Base-by-base conservation (phyloP, 352 stramenopile genomes). In the Phytopythium delawarense region DNA sequence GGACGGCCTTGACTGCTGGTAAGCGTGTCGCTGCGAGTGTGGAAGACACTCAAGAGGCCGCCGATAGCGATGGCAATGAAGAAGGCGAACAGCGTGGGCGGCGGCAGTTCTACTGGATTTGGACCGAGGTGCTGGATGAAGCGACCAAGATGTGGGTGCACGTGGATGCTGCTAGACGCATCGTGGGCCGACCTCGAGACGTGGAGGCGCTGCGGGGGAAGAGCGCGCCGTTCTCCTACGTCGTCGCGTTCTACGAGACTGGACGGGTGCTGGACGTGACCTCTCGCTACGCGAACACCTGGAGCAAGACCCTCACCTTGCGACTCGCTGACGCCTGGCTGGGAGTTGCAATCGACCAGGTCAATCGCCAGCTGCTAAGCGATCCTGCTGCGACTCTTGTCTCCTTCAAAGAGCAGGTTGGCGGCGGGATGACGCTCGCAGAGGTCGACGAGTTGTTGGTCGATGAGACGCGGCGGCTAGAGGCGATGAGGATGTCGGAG, bases 51-150 rank as follows among this genome's bases (percentile, higher is more conserved):
- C 18, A n/a, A 9, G 25, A 37, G 15, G 0, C 13, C 13, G 48
- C 13, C 13, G 59, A 63, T 16, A 49, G 42, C 9, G 64, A 44
- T 45, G 32, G 12, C 1, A 9, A 45, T 34, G 18, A 23, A 16
- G 18, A 25, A 35, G 12, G 46, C 39, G 0, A 51, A 20, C 21
- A 32, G 60, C 4, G 55, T 15, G 2, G n/a, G 21, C 11, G 39
- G 20, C 21, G 52, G 42, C 62, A 75, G 56, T 68, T 66, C 45
- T 69, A 75, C 44, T 91, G 81, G 76, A 51, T 78, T 16, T 94
- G 86, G 86, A 77, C 65, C 21, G 86, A 94, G 40, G 80, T 92
- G n/a, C 68, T 78, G 7, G 79, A 91, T 49, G 62, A 72, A 23
- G 74, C 79, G 35, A 73, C 34, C 1, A 70, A 71, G 21, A 65